A percentile compares a stretch with the other conserved stretches of the same genome.
Conservation (phyloP, 495 filamentous ascomycete species). For the Penicillium robsamsonii region DNA sequence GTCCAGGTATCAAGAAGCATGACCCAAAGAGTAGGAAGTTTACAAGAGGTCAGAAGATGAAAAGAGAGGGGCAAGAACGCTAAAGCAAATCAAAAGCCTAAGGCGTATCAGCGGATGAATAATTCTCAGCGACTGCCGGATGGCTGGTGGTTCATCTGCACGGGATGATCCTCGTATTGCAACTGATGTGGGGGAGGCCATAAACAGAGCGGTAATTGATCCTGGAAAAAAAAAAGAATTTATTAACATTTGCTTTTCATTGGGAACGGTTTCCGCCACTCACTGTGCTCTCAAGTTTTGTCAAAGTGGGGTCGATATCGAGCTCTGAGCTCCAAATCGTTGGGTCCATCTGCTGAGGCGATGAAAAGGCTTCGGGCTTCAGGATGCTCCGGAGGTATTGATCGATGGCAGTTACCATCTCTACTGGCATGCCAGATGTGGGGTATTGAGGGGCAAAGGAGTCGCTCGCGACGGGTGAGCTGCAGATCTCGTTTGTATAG, state of each 20-base stretch:
- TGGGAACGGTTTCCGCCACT: neutral
- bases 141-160: neutral
- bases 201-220: neutral
- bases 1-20: neutral
- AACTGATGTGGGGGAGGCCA: neutral
- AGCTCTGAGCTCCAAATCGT: conserved; percentile 2
- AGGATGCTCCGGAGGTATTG: conserved; percentile 9
- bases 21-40: neutral
- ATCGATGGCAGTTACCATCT: conserved; percentile 3
- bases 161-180: neutral
- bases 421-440: conserved; percentile 5
- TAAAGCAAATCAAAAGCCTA: neutral
- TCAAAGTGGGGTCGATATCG: conserved; percentile 6
- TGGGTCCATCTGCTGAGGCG: neutral
- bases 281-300: neutral
- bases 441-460: conserved; percentile 5
- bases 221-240: neutral
- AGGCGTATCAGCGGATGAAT: neutral
- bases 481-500: conserved; percentile 7
- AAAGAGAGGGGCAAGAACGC: neutral
- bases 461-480: conserved; percentile 3
- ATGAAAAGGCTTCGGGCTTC: conserved; percentile 5
- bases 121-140: neutral
- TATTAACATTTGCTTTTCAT: neutral
- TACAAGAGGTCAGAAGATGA: neutral